Evolutionary conservation across 768 basidiomycete species (phyloP).

Genomic region (Auricularia auricula-judae): DNA sequence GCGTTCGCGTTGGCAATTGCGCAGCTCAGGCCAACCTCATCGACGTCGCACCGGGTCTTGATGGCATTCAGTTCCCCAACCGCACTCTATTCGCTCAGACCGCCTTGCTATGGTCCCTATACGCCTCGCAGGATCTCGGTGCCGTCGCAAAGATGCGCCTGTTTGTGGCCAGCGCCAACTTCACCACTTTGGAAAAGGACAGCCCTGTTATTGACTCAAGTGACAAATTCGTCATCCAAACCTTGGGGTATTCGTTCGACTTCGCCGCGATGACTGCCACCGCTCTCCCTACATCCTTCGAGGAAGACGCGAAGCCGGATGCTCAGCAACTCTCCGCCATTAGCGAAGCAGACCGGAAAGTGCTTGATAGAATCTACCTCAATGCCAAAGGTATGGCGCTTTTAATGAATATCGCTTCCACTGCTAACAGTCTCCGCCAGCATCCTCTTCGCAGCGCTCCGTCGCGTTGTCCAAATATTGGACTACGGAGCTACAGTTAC

Average conservation of each 20-base stretch:
- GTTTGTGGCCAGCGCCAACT: constrained; percentile 39
- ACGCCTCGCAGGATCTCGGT: constrained; percentile 36
- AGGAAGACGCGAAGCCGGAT: constrained; percentile 33
- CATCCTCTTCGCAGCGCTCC: constrained; percentile 43
- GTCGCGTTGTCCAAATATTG: constrained; percentile 43
- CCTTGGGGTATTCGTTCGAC: constrained; percentile 46
- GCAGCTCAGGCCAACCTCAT: constrained; percentile 41
- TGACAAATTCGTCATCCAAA: constrained; percentile 22
- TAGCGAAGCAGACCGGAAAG: constrained; percentile 23
- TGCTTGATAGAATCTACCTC: constrained; percentile 49
- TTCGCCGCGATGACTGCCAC: constrained; percentile 45
- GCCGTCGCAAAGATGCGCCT: constrained; percentile 29
- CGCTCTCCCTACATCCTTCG: constrained; percentile 34
- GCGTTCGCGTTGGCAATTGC: constrained; percentile 32
- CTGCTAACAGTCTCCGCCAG: constrained; percentile 21
- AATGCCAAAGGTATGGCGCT: constrained; percentile 41
- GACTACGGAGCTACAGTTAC: constrained; percentile 39
- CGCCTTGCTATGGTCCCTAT: constrained; percentile 49
- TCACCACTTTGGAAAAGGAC: constrained; percentile 31
- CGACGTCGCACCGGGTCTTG: constrained; percentile 39
- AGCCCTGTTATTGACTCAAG: constrained; percentile 25
- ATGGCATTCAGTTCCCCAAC: constrained; percentile 30
- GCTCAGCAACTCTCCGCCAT: constrained; percentile 34
- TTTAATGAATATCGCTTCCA: neutral
- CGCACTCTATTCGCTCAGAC: constrained; percentile 47